Conservation (phyloP, 2,329 filamentous ascomycete species). For the Pochonia chlamydosporia region DNA sequence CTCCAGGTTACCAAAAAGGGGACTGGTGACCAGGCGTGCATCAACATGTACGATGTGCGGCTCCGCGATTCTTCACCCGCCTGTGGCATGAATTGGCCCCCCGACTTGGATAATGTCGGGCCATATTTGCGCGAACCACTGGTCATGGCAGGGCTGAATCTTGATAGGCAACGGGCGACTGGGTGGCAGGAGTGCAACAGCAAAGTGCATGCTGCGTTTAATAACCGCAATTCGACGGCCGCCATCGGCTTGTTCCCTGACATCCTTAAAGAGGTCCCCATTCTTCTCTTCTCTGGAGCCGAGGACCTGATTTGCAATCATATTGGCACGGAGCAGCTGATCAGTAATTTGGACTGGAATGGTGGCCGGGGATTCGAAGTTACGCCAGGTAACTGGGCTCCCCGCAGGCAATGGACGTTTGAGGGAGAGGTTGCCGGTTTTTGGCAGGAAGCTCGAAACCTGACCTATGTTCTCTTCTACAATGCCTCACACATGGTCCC, state of each 20-base stretch:
- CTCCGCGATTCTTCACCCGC: slow-evolving; percentile 72
- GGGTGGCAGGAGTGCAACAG: slow-evolving; percentile 92
- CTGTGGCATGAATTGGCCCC: slow-evolving; percentile 98
- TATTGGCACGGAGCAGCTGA: slow-evolving; percentile 84
- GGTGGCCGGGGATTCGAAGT: slow-evolving; percentile 87
- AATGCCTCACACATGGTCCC: slow-evolving; percentile 98
- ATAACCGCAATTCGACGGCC: slow-evolving; percentile 63
- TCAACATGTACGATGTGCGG: slow-evolving; percentile 97
- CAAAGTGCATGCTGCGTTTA: slow-evolving; percentile 68
- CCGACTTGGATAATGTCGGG: slow-evolving; percentile 70
- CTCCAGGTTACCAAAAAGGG: slow-evolving; percentile 57
- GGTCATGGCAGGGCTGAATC: slow-evolving; percentile 73
- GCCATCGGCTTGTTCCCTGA: slow-evolving; percentile 70
- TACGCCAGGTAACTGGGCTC: slow-evolving; percentile 80
- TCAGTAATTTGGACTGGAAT: slow-evolving; percentile 87
- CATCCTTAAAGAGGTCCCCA: slow-evolving; percentile 68
- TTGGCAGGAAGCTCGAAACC: slow-evolving; percentile 89
- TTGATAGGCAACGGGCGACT: slow-evolving; percentile 73
- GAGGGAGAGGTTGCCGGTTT: slow-evolving; percentile 83
- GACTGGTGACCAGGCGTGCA: slow-evolving; percentile 54
- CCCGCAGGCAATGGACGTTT: slow-evolving; percentile 90
- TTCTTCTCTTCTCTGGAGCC: slow-evolving; percentile 87
- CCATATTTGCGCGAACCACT: slow-evolving; percentile 82
- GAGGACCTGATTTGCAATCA: slow-evolving; percentile 98
- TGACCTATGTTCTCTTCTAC: slow-evolving; percentile 93